Conservation (phyloP, 169 alveolate species). For the Amoebophrya sp. region DNA sequence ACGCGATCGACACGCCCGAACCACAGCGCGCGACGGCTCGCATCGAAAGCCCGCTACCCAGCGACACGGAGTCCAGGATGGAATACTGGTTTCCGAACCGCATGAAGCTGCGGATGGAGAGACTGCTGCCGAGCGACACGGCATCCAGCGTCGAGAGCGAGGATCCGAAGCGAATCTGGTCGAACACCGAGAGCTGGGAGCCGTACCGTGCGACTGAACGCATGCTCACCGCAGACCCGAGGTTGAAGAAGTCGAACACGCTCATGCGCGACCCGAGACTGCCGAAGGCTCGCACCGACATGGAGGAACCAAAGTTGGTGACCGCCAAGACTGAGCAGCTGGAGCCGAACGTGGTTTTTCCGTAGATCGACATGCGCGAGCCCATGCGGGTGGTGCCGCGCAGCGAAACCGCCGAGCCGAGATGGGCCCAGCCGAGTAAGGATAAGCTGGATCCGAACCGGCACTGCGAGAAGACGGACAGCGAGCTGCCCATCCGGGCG, state of each 20-base stretch:
- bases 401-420: conserved; percentile 2
- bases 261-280: neutral
- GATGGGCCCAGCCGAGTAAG: neutral
- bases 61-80: neutral
- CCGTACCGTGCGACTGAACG: neutral
- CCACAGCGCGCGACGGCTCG: neutral
- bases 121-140: neutral
- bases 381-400: conserved; percentile 9
- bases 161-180: neutral
- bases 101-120: neutral
- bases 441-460: conserved; percentile 14
- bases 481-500: neutral
- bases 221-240: neutral
- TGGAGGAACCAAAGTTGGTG: conserved; percentile 12
- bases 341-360: neutral
- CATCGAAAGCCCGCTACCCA: conserved; percentile 23
- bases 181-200: neutral
- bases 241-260: conserved; percentile 5
- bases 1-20: neutral
- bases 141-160: neutral
- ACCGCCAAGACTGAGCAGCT: neutral
- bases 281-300: conserved; percentile 23
- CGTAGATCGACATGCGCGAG: neutral
- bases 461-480: neutral
- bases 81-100: neutral